Percentiles rank a stretch among this genome's conserved stretches.
These are phyloP conservation scores for Emydomyces testavorans DNA, from an alignment of 2,329 filamentous ascomycete genomes.

Conservation along the genomic window DNA sequence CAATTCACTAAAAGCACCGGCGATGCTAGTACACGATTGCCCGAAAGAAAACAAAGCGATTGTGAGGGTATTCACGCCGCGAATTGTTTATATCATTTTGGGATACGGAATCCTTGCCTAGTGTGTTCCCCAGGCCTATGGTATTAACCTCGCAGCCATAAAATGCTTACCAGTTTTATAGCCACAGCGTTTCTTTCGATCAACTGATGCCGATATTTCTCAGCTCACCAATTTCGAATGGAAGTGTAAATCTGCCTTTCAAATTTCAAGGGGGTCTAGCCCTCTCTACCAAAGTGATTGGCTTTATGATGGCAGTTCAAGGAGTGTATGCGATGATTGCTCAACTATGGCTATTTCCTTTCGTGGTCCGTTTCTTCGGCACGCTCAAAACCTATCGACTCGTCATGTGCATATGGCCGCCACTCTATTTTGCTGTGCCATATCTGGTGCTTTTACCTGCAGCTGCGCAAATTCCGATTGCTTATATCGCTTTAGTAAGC, in stretches of 20 bases:
- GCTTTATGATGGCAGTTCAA: constrained; percentile 77
- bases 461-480: constrained; percentile 56
- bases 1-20: constrained; percentile 22
- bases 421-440: constrained; percentile 76
- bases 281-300: constrained; percentile 70
- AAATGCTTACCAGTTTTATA: constrained; percentile 33
- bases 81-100: constrained; percentile 75
- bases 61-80: constrained; percentile 62
- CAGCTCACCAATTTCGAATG: constrained; percentile 51
- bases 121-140: constrained; percentile 47
- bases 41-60: constrained; percentile 34
- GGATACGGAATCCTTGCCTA: constrained; percentile 89
- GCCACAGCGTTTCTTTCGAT: constrained; percentile 94
- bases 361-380: constrained; percentile 62
- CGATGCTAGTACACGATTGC: constrained; percentile 8
- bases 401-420: constrained; percentile 69
- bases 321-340: constrained; percentile 81
- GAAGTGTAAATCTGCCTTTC: constrained; percentile 58
- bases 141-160: constrained; percentile 48
- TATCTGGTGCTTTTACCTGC: constrained; percentile 79
- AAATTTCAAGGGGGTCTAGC: constrained; percentile 80
- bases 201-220: constrained; percentile 87
- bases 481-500: constrained; percentile 70
- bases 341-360: constrained; percentile 73
- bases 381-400: constrained; percentile 71